Evolutionary conservation across 305 asterid genomes (phyloP), one percentile per base, ranked within the genome.

Genomic region (Fraxinus baroniana): DNA sequence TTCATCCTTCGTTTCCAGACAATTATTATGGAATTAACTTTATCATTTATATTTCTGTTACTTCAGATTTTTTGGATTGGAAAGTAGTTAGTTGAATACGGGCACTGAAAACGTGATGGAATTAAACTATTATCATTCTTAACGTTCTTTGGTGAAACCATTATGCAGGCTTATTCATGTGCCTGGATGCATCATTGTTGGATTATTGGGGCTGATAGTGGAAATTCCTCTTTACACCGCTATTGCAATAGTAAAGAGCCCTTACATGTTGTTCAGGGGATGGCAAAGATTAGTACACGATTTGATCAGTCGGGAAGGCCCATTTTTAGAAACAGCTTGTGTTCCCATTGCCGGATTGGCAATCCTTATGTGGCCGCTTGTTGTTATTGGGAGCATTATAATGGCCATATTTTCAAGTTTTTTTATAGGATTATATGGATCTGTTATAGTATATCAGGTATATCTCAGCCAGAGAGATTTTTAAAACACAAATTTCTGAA

Each of bases 241-340:
- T 55, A 94, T 95, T 57, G 99, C 97, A 22, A 7, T 94, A 49
- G 93, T 89, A 7, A 95, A 95, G 88, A 93, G 98, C 72, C 99
- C 99, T 2, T 94, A 84, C 82, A 94, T 95, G 98, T 80, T 94
- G 91, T 93, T 94, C 90, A 94, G 93, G 78, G 98, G 99, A 35
- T 95, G 99, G 99, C 97, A 93, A 1, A 89, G 98, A 87, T 86
- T 95, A 75, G 86, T 94, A 73, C 96, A 94, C 28, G 99, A 95
- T 87, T 85, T 95, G 74, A 90, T 95, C 77, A 94, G 99, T 75
- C 94, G 99, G 2, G 99, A 95, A 88, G 99, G 99, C 73, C 97
- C 98, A 3, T 95, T 95, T 83, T 89, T 94, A 3, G 98, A 95
- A 92, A 92, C 97, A 5, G 99, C 98, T 74, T 95, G 99, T 87